phyloP scores from a whole-genome alignment of 495 filamentous ascomycete species.

The Trichoderma reesei region DNA sequence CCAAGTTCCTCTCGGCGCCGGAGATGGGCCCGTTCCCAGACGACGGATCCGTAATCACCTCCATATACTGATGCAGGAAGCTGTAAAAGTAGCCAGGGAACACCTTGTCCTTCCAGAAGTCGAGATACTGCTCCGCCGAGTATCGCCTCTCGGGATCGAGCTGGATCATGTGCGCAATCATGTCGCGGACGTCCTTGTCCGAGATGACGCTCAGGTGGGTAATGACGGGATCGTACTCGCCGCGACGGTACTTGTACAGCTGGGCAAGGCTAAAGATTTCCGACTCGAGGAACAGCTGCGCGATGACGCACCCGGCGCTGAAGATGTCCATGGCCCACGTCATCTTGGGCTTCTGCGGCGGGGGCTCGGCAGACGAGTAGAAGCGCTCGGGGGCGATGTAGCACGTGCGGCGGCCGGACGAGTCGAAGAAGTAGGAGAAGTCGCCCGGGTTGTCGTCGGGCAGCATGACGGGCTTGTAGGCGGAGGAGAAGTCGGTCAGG shows the following conservation, averaged over 20 bases:
- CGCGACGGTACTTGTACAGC: conserved; percentile 84
- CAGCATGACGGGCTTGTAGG: conserved; percentile 89
- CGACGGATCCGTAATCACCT: conserved; percentile 85
- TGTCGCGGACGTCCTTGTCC: conserved; percentile 73
- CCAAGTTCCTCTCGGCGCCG: conserved; percentile 53
- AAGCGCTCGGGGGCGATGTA: conserved; percentile 95
- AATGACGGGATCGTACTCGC: conserved; percentile 81
- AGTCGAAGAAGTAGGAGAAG: conserved; percentile 96
- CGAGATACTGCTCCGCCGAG: conserved; percentile 88
- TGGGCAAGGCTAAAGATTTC: conserved; percentile 90
- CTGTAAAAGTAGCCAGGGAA: conserved; percentile 96
- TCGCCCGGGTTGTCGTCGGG: conserved; percentile 96
- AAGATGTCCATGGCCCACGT: conserved; percentile 98
- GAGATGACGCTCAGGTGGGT: conserved; percentile 77
- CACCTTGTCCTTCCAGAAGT: conserved; percentile 81
- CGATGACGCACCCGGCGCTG: conserved; percentile 93
- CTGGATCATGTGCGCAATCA: conserved; percentile 93
- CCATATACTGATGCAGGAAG: conserved; percentile 96
- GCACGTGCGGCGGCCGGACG: conserved; percentile 84
- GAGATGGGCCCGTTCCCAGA: conserved; percentile 59
- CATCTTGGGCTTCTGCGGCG: conserved; percentile 44
- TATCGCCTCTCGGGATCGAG: conserved; percentile 83
- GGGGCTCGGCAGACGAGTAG: conserved; percentile 54
- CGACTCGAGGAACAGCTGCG: conserved; percentile 90
- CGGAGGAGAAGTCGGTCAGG: conserved; percentile 87